A percentile compares a stretch with the other conserved stretches of the same genome.
Evolutionary conservation across 2,329 filamentous ascomycete genomes (phyloP).

Genomic region (Davidsoniella virescens): DNA sequence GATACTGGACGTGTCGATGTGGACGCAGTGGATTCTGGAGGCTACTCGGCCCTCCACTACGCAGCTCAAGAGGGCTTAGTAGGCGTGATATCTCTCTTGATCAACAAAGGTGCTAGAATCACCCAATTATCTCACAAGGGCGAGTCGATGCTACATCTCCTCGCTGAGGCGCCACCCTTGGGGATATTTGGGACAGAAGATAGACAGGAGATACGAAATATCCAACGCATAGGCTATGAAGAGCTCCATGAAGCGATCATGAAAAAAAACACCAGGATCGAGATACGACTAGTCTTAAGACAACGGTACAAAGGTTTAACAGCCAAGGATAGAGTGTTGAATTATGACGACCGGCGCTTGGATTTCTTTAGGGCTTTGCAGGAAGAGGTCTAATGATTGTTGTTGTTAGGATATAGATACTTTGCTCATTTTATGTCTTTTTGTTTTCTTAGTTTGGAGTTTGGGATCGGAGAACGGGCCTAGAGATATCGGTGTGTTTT

Average conservation of each 20-base stretch:
- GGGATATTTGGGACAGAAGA: neutral
- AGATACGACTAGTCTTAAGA: neutral
- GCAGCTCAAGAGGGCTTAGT: conserved; percentile 1
- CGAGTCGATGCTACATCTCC: conserved; percentile 3
- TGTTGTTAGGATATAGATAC: too few relatives aligned
- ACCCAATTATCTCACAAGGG: neutral
- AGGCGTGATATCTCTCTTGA: conserved; percentile 1
- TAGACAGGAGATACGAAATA: neutral
- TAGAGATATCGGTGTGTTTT: too few relatives aligned
- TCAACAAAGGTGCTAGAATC: conserved; percentile 1
- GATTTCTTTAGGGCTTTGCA: neutral
- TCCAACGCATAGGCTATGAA: neutral
- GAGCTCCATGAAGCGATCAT: neutral
- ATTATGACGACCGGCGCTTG: neutral
- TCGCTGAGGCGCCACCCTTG: conserved; percentile 31
- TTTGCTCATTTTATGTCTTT: too few relatives aligned
- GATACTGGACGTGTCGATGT: neutral
- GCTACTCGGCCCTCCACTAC: conserved; percentile 3
- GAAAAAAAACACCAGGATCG: neutral
- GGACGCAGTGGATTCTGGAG: neutral
- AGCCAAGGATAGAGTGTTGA: neutral
- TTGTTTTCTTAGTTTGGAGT: too few relatives aligned
- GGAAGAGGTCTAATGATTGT: conserved; percentile 21
- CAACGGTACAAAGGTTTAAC: neutral
- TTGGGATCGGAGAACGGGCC: too few relatives aligned